A percentile compares a stretch with the other conserved stretches of the same genome.
phyloP scores from a whole-genome alignment of 2,329 filamentous ascomycete species.

The Seiridium cupressi region DNA sequence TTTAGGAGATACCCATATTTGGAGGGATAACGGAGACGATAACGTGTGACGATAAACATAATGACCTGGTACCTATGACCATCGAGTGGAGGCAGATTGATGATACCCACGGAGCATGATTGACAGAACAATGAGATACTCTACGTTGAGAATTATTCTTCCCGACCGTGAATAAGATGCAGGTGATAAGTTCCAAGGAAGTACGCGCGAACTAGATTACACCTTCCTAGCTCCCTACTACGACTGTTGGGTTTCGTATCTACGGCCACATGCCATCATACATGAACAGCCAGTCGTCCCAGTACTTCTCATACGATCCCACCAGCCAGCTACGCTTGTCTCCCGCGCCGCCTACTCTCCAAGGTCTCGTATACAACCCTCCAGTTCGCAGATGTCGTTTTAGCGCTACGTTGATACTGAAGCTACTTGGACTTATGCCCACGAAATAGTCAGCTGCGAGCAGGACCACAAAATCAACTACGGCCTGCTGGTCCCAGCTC shows the following conservation, averaged over 20 bases:
- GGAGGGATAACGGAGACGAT: slow-evolving; percentile 22
- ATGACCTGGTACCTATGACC: neutral
- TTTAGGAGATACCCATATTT: slow-evolving; percentile 26
- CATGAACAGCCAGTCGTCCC: slow-evolving; percentile 49
- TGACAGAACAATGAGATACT: neutral
- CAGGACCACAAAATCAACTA: slow-evolving; percentile 39
- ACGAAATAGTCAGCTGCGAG: slow-evolving; percentile 36
- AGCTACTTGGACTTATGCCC: slow-evolving; percentile 45
- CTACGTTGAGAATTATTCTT: too few species aligned
- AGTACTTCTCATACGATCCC: slow-evolving; percentile 40
- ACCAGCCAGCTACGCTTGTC: slow-evolving; percentile 40
- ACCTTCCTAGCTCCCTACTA: too few species aligned
- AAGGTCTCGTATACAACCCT: slow-evolving; percentile 37
- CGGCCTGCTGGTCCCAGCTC: slow-evolving; percentile 42
- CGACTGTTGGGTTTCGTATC: neutral
- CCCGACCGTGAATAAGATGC: too few species aligned
- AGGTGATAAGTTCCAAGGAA: neutral
- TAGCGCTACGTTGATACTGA: slow-evolving; percentile 44
- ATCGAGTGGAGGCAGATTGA: neutral
- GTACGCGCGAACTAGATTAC: too few species aligned
- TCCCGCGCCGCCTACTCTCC: slow-evolving; percentile 35
- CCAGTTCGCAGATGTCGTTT: slow-evolving; percentile 39
- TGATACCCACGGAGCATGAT: slow-evolving; percentile 2
- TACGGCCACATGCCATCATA: slow-evolving; percentile 42
- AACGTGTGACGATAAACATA: slow-evolving; percentile 16